Percentiles rank a stretch among this genome's conserved stretches.
Evolutionary conservation across 495 filamentous ascomycete genomes (phyloP).

Genomic region (Bacidia rubella): DNA sequence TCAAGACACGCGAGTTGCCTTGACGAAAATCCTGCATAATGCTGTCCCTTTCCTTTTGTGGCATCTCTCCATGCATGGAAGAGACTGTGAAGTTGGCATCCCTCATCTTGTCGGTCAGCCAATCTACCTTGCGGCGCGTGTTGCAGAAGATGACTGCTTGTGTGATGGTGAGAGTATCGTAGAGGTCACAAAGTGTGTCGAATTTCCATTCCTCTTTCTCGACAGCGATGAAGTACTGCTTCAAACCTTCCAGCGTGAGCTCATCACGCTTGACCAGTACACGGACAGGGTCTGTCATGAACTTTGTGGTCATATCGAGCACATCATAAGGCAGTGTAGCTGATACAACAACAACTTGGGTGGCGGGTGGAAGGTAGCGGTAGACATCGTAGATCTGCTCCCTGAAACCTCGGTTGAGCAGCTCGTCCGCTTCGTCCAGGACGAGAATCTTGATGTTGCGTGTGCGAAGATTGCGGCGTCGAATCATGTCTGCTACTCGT

Average conservation of each 20-base stretch:
- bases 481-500: conserved; percentile 97
- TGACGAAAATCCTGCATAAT: conserved; percentile 99
- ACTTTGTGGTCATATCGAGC: conserved; percentile 97
- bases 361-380: conserved; percentile 87
- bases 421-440: conserved; percentile 92
- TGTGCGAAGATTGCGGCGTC: conserved; percentile 83
- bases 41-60: conserved; percentile 88
- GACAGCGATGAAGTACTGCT: conserved; percentile 98
- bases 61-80: conserved; percentile 98
- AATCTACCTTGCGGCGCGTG: conserved; percentile 97
- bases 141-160: conserved; percentile 99
- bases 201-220: conserved; percentile 99
- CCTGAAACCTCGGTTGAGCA: conserved; percentile 83
- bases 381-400: conserved; percentile 99
- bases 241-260: conserved; percentile 92
- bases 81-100: conserved; percentile 97
- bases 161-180: conserved; percentile 97
- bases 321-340: conserved; percentile 97
- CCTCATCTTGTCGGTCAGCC: conserved; percentile 97
- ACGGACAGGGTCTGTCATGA: conserved; percentile 98
- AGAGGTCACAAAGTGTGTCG: conserved; percentile 97
- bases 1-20: conserved; percentile 92
- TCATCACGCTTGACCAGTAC: conserved; percentile 99
- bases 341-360: conserved; percentile 94
- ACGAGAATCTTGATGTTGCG: conserved; percentile 98